Percentiles rank a stretch among this genome's conserved stretches.
Evolutionary conservation across 768 basidiomycete genomes (phyloP).

Genomic region (Auricularia sp.): DNA sequence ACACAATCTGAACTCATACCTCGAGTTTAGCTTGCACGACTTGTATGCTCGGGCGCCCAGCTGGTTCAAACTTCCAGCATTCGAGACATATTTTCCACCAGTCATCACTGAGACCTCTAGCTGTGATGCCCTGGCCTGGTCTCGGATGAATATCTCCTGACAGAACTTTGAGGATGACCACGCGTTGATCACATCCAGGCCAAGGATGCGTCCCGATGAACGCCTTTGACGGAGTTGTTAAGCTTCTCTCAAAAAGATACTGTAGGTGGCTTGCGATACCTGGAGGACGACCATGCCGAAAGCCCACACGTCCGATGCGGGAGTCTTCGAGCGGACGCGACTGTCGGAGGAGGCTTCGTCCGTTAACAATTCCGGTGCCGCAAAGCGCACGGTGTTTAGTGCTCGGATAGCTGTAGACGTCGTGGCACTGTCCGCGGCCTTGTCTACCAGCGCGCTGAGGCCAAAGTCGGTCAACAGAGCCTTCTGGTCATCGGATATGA

Average conservation of each 20-base stretch:
- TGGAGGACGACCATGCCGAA: neutral
- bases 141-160: too few relatives aligned
- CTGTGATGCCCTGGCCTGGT: too few relatives aligned
- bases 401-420: neutral
- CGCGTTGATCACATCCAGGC: neutral
- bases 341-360: neutral
- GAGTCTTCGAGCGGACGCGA: neutral
- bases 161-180: too few relatives aligned
- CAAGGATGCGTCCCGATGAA: neutral
- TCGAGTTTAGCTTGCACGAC: too few relatives aligned
- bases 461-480: constrained; percentile 7
- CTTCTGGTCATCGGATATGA: constrained; percentile 5
- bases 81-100: too few relatives aligned
- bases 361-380: neutral
- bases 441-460: neutral
- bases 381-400: neutral
- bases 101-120: too few relatives aligned
- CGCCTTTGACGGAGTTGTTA: neutral
- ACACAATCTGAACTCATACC: too few relatives aligned
- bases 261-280: neutral
- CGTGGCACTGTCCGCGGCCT: neutral
- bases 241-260: neutral
- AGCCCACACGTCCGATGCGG: neutral
- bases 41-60: too few relatives aligned
- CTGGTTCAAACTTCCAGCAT: too few relatives aligned